Conservation (phyloP, 2,329 filamentous ascomycete species). For the Arthrobotrys pseudoclavata region DNA sequence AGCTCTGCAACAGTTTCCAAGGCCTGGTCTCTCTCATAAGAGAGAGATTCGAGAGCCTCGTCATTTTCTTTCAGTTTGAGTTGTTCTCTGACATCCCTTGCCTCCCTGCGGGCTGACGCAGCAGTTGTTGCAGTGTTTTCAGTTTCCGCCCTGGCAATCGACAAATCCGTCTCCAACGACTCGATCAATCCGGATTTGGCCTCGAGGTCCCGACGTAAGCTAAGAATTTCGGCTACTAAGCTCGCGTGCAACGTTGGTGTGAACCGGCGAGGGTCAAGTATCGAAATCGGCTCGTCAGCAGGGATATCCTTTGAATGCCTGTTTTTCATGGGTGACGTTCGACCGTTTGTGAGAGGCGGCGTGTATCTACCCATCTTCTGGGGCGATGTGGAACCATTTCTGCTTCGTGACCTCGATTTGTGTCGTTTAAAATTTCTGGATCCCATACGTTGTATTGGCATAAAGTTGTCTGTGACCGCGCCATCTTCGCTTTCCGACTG, state of each 20-base stretch:
- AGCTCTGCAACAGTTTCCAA: conserved; percentile 79
- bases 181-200: conserved; percentile 90
- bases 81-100: conserved; percentile 84
- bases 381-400: conserved; percentile 53
- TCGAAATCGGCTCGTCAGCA: conserved; percentile 67
- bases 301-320: conserved; percentile 48
- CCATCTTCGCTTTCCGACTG: conserved; percentile 60
- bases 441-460: conserved; percentile 58
- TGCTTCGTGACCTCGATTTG: conserved; percentile 55
- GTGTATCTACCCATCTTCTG: conserved; percentile 60
- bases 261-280: conserved; percentile 90
- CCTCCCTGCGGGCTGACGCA: conserved; percentile 78
- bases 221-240: conserved; percentile 92
- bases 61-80: conserved; percentile 88
- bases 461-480: conserved; percentile 50
- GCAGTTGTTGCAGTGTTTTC: conserved; percentile 77
- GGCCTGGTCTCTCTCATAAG: conserved; percentile 86
- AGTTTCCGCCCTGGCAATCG: conserved; percentile 79
- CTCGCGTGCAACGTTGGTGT: conserved; percentile 96
- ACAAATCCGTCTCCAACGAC: conserved; percentile 80
- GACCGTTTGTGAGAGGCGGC: conserved; percentile 55
- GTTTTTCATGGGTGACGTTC: conserved; percentile 58
- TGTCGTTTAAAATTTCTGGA: conserved; percentile 57
- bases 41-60: conserved; percentile 84
- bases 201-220: conserved; percentile 87